phyloP scores from a whole-genome alignment of 257 asterid species.

The Salvia splendens region DNA sequence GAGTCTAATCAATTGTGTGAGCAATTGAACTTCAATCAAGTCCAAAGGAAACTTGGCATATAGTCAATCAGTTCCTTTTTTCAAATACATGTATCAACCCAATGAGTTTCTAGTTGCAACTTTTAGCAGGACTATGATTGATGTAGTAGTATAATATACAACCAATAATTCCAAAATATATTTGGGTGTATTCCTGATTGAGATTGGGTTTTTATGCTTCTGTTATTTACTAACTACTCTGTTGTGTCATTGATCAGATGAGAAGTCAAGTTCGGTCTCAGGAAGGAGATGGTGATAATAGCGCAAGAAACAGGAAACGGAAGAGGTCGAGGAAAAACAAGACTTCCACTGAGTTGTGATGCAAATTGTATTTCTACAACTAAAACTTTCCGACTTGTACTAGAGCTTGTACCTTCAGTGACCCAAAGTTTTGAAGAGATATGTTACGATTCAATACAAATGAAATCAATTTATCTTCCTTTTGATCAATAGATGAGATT shows the following conservation, averaged over 20 bases:
- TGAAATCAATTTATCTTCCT: background rate
- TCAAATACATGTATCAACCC: background rate
- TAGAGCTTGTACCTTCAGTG: slow-evolving; percentile 16
- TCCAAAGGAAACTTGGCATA: background rate
- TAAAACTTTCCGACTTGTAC: background rate
- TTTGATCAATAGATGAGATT: background rate
- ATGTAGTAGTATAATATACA: background rate
- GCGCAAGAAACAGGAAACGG: slow-evolving; percentile 40
- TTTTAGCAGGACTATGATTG: background rate
- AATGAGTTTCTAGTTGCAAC: slow-evolving; percentile 7
- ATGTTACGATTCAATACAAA: slow-evolving; percentile 16
- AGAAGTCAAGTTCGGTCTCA: slow-evolving; percentile 30
- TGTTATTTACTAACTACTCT: slow-evolving; percentile 7
- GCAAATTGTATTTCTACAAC: slow-evolving; percentile 15
- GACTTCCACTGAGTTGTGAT: slow-evolving; percentile 28
- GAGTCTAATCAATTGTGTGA: background rate
- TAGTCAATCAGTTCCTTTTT: background rate
- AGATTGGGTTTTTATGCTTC: background rate
- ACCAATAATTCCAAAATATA: background rate
- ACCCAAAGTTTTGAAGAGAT: slow-evolving; percentile 20
- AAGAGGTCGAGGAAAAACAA: slow-evolving; percentile 47
- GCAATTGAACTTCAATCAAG: background rate
- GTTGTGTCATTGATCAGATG: slow-evolving; percentile 23
- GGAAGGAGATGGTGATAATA: slow-evolving; percentile 34
- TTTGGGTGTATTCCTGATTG: slow-evolving; percentile 4